Percentiles rank a stretch among this genome's conserved stretches.
These are phyloP conservation scores for Hypoxylon sp. DNA, from an alignment of 2,329 filamentous ascomycete genomes.

Conservation along the genomic window DNA sequence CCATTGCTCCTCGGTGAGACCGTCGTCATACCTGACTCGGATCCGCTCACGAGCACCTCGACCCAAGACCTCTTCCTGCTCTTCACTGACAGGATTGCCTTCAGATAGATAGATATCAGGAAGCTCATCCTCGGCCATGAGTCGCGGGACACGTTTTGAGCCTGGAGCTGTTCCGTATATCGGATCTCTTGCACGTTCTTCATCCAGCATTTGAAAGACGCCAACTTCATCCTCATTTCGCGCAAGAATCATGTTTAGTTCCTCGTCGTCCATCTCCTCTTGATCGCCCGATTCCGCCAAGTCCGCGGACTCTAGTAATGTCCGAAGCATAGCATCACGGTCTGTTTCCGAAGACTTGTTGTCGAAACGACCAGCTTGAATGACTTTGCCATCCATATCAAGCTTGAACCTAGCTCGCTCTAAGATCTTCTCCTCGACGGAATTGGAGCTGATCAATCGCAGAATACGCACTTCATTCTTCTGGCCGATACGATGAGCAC, in stretches of 20 bases:
- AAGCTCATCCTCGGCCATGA: constrained; percentile 88
- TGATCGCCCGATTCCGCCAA: constrained; percentile 78
- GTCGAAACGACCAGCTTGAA: constrained; percentile 98
- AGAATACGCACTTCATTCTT: constrained; percentile 99
- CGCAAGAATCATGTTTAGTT: constrained; percentile 93
- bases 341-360: constrained; percentile 99
- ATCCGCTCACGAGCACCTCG: constrained; percentile 96
- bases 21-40: constrained; percentile 95
- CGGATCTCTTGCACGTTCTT: constrained; percentile 74
- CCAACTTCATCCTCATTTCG: constrained; percentile 83
- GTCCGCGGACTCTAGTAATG: constrained; percentile 87
- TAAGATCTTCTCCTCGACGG: constrained; percentile 97
- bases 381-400: constrained; percentile 99
- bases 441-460: constrained; percentile 94
- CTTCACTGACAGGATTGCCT: constrained; percentile 82
- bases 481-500: constrained; percentile 99
- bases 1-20: constrained; percentile 98
- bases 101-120: constrained; percentile 95
- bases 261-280: constrained; percentile 98
- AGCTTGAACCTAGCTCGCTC: constrained; percentile 98
- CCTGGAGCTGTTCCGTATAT: constrained; percentile 76
- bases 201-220: constrained; percentile 86
- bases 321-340: constrained; percentile 94
- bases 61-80: constrained; percentile 81
- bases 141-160: constrained; percentile 76